Evolutionary conservation across 106 monocot species (phyloP).

Genomic region (Chionographis japonica): DNA sequence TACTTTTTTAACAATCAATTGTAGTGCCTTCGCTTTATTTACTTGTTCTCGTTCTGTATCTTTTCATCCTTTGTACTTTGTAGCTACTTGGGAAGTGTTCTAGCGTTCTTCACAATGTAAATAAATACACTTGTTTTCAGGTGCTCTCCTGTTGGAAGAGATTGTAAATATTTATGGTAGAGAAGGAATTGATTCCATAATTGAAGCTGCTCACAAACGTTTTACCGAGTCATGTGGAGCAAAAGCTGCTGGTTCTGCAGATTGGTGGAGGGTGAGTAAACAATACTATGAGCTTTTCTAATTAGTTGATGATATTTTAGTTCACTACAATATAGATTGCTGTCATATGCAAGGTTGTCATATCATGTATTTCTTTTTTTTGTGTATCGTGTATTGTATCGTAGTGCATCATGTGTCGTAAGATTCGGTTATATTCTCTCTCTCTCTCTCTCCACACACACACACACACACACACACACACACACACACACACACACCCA

Average conservation of each 20-base stretch:
- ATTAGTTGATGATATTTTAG: not conserved
- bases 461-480: too few relatives aligned
- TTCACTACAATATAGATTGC: not conserved
- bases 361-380: too few relatives aligned
- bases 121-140: constrained; percentile 24
- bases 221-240: constrained; percentile 60
- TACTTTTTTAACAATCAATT: too few relatives aligned
- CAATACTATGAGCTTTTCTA: not conserved
- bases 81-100: too few relatives aligned
- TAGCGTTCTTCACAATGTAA: not conserved
- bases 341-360: not conserved
- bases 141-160: constrained; percentile 79
- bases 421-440: too few relatives aligned
- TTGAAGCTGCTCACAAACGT: constrained; percentile 60
- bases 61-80: not conserved
- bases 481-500: too few relatives aligned
- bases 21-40: not conserved
- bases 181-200: constrained; percentile 56
- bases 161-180: constrained; percentile 56
- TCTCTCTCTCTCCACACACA: too few relatives aligned
- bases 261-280: constrained; percentile 92
- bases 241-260: constrained; percentile 51
- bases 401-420: too few relatives aligned
- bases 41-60: not conserved
- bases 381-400: too few relatives aligned